Evolutionary conservation across 139 green algal genomes (phyloP), one percentile per base, ranked within the genome.

Genomic region (Chlamydomonas asymmetrica): DNA sequence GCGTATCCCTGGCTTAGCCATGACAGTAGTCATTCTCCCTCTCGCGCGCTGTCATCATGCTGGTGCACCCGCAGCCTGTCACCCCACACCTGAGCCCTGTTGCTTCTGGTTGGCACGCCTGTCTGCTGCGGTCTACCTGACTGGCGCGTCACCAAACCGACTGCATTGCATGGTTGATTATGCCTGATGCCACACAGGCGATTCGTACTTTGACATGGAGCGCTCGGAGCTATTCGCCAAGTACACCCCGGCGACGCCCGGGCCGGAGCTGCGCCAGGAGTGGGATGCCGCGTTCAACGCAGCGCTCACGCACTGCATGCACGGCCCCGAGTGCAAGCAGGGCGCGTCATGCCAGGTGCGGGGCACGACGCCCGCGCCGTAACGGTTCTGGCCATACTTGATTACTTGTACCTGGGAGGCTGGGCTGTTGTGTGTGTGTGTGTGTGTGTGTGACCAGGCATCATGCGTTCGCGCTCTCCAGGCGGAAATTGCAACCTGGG

Each of bases 171-270:
- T n/a, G n/a, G 39, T 72, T n/a, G 20, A 27, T 20, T 22, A 20
- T n/a, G n/a, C n/a, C n/a, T n/a, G n/a, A n/a, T 54, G 7, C 25
- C 74, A 81, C 54, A 66, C 79, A 88, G 89, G 91, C 38, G 71
- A 80, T 13, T 84, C 80, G 25, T 90, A 81, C 40, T 94, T 95
- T 61, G 92, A 97, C 68, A 96, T 95, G 92, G 88, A 94, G 62
- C 80, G 81, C 5, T 66, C 66, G 23, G 90, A 97, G 59, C 82
- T 97, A 76, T 62, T 85, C 23, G 59, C 45, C 6, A 93, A 93
- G 73, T 97, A 97, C 78, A 10, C 43, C 18, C 75, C 57, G 1
- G 56, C 70, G 10, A 31, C 57, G 29, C 4, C 40, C 20, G 32
- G 69, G 63, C 90, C 87, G 54, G 78, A 89, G 67, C 85, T 81